Conservation (phyloP, 2,329 filamentous ascomycete genomes). For the Aspergillus carbonarius region DNA sequence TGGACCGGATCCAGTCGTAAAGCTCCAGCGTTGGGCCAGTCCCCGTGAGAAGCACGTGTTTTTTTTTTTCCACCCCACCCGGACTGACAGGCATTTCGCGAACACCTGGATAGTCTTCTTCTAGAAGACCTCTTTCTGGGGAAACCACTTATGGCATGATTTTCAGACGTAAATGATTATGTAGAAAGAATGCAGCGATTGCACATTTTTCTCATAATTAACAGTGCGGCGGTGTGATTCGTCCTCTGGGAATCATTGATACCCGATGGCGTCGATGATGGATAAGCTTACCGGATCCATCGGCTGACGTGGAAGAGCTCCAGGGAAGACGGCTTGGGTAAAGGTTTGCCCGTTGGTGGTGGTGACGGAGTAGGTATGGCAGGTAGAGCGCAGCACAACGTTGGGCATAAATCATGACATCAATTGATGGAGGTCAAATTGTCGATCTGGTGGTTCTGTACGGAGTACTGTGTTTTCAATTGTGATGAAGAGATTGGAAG, state of each 20-base stretch:
- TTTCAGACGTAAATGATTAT: neutral
- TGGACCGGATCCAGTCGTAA: neutral
- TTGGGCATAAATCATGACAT: neutral
- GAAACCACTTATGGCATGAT: neutral
- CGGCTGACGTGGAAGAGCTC: neutral
- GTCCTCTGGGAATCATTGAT: neutral
- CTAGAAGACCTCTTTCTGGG: neutral
- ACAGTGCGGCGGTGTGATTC: neutral
- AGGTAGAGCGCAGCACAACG: neutral
- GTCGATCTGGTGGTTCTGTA: neutral
- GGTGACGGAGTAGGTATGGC: neutral
- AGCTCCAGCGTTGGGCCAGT: neutral
- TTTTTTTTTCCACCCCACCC: neutral
- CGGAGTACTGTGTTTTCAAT: neutral
- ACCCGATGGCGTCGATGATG: neutral
- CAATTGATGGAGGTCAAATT: neutral
- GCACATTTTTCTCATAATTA: neutral
- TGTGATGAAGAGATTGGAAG: neutral
- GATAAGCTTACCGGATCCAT: slow-evolving; percentile 1
- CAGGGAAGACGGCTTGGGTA: neutral
- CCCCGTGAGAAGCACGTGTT: neutral
- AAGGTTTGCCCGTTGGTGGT: neutral
- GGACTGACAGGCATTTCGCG: neutral
- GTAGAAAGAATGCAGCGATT: neutral
- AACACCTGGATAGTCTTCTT: neutral